Percentiles rank a stretch among this genome's conserved stretches.
Conservation (phyloP, 2,329 filamentous ascomycete species). For the Alternaria metachromatica region DNA sequence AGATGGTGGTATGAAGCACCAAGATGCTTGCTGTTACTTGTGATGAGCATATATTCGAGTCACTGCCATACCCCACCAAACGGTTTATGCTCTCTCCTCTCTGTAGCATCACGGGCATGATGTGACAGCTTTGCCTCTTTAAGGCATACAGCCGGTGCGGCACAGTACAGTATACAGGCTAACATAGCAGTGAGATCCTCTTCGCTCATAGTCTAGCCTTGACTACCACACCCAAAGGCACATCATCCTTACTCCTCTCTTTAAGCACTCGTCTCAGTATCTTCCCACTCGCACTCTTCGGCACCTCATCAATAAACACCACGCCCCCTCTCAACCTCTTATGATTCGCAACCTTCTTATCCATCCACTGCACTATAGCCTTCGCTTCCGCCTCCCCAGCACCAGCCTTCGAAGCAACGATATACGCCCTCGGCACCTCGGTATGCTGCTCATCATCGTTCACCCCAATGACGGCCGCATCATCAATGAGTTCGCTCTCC, state of each 20-base stretch:
- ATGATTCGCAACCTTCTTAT: conserved; percentile 34
- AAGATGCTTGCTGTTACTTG: background rate
- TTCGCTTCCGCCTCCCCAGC: conserved; percentile 23
- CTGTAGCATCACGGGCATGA: background rate
- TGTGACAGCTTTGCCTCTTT: background rate
- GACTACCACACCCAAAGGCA: conserved; percentile 16
- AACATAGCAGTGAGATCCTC: background rate
- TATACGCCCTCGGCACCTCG: conserved; percentile 38
- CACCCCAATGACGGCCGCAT: conserved; percentile 37
- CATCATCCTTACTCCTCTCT: conserved; percentile 25
- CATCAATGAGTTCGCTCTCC: conserved; percentile 30
- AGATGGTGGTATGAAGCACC: background rate
- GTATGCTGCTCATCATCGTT: conserved; percentile 35
- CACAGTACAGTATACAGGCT: background rate
- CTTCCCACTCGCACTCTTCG: conserved; percentile 57
- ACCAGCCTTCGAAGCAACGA: conserved; percentile 26
- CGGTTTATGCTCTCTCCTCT: background rate
- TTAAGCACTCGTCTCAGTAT: conserved; percentile 49
- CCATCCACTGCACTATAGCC: conserved; percentile 26
- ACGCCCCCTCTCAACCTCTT: conserved; percentile 42
- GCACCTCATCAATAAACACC: conserved; percentile 55
- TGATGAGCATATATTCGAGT: background rate
- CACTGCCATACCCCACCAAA: background rate
- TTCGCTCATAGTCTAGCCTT: conserved; percentile 20
- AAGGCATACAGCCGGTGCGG: background rate